Conservation (phyloP, 176 grass and related monocot genomes). For the Rhynchospora breviuscula region DNA sequence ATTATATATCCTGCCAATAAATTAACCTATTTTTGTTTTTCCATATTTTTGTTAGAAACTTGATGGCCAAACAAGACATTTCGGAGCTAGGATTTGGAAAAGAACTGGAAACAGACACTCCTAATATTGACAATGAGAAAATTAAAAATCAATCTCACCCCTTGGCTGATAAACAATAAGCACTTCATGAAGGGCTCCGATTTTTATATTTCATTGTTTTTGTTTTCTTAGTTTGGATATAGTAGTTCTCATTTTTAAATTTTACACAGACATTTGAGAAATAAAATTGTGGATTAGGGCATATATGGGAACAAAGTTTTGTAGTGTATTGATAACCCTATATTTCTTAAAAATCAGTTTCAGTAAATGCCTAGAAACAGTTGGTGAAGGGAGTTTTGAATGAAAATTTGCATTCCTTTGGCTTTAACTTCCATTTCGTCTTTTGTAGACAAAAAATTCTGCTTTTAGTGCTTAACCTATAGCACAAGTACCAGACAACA, state of each 20-base stretch:
- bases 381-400: neutral
- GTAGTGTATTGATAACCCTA: neutral
- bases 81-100: slow-evolving; percentile 41
- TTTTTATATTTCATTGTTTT: neutral
- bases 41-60: slow-evolving; percentile 27
- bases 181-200: neutral
- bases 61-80: slow-evolving; percentile 47
- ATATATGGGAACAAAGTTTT: neutral
- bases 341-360: neutral
- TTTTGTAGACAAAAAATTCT: neutral
- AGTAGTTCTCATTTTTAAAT: neutral
- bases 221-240: neutral
- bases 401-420: neutral
- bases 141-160: neutral
- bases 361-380: neutral
- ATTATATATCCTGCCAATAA: neutral
- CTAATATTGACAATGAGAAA: slow-evolving; percentile 4
- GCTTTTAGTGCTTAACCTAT: neutral
- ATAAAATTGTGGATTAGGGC: neutral
- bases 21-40: neutral
- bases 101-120: slow-evolving; percentile 14
- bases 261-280: neutral
- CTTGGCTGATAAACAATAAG: neutral
- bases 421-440: neutral
- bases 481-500: neutral